Base-by-base conservation (phyloP, 73 alveolate genomes). In the Symbiodinium natans region DNA sequence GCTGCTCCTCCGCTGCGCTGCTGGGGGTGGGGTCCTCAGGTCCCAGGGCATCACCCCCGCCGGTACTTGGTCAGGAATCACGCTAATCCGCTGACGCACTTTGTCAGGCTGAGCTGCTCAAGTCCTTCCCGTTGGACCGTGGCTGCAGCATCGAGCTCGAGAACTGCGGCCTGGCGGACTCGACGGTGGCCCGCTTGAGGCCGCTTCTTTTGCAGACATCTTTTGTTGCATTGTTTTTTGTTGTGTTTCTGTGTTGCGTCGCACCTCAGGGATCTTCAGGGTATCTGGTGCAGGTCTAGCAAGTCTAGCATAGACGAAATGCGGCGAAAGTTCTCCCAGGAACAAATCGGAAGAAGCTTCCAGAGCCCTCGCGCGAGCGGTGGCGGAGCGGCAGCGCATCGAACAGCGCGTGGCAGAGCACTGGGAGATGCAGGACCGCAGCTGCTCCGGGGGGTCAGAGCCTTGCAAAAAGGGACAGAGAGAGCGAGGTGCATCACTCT, bases 101-200 rank as follows among this genome's bases (percentile, higher is more conserved):
- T 9, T 8, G n/a, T 41, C 46, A 73, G 97, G 97, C 97, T 0
- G 97, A 90, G 41, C 97, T 90, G 33, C 88, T 90, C 56, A 90
- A 90, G 40, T 90, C 97, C 56, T 90, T 90, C 88, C 97, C 97
- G 0, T 34, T 90, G 41, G 97, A 90, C 52, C 97, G 97, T 3
- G 97, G 97, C 46, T 90, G 97, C 97, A 90, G 97, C 97, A 90
- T 90, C 54, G 97, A 90, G 48, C 54, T 90, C 41, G 97, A 90
- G 27, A 90, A 90, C 77, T 90, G 97, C 7, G 97, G 97, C 74
- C 80, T 90, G 27, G 97, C 97, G 41, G 97, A 90, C 39, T 90
- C 97, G 80, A 90, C 97, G 3, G 97, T 90, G 43, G 89, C 87
- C n/a, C 97, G 97, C 71, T 75, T 90, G 63, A 88, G 95, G 95